These are phyloP conservation scores for Neocatenulostroma microsporum DNA, from an alignment of 2,329 filamentous ascomycete species.

Conservation along the genomic window DNA sequence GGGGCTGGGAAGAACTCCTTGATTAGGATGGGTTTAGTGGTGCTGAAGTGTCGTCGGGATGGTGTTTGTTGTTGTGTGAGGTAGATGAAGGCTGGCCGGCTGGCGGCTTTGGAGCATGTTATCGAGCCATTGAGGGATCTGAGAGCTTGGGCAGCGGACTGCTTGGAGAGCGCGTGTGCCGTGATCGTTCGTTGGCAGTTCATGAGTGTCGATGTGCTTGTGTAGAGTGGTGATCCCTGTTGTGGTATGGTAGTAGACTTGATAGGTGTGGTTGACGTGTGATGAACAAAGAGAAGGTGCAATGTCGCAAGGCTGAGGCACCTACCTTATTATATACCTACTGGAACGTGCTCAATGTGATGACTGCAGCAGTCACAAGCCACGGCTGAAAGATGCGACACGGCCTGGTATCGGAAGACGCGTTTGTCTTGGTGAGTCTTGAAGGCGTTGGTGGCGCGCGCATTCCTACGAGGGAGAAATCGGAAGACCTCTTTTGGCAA, in stretches of 20 bases:
- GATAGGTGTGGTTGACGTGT: too few relatives aligned
- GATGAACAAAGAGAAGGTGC: conserved; percentile 1
- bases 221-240: background rate
- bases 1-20: conserved; percentile 42
- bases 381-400: too few relatives aligned
- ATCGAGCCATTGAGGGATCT: conserved; percentile 30
- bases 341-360: too few relatives aligned
- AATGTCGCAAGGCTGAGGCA: too few relatives aligned
- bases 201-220: conserved; percentile 16
- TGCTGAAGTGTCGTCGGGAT: conserved; percentile 35
- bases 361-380: too few relatives aligned
- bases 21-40: conserved; percentile 27
- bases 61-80: conserved; percentile 22
- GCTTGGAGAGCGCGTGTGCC: conserved; percentile 27
- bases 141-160: conserved; percentile 31
- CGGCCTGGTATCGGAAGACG: too few relatives aligned
- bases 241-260: too few relatives aligned
- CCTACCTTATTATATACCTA: too few relatives aligned
- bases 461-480: too few relatives aligned
- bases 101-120: conserved; percentile 17
- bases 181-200: conserved; percentile 20
- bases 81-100: conserved; percentile 29
- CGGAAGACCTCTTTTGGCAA: too few relatives aligned
- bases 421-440: too few relatives aligned
- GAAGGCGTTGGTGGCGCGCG: too few relatives aligned